Conservation (phyloP, 129 eudicot species). For the Pittosporum tobira region DNA sequence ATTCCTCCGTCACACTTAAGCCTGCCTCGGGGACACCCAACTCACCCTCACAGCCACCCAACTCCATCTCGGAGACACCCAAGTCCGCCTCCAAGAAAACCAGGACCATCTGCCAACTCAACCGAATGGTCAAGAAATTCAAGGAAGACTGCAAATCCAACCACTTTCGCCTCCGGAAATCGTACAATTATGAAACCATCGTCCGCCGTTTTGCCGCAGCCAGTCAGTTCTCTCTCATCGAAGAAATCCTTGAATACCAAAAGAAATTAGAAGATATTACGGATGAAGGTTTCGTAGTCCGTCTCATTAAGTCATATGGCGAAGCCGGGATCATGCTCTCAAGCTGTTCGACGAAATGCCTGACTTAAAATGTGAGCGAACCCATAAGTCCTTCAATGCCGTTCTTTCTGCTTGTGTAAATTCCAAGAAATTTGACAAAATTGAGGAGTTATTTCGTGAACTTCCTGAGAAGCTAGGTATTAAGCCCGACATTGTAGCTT, state of each 20-base stretch:
- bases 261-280: conserved; percentile 31
- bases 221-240: conserved; percentile 22
- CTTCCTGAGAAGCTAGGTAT: conserved; percentile 30
- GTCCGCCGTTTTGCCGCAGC: conserved; percentile 40
- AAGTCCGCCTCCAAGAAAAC: not conserved
- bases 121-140: conserved; percentile 26
- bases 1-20: not conserved
- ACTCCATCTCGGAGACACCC: conserved; percentile 17
- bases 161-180: conserved; percentile 24
- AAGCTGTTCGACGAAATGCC: conserved; percentile 77
- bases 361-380: conserved; percentile 29
- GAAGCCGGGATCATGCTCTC: conserved; percentile 40
- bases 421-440: conserved; percentile 16
- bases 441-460: conserved; percentile 26
- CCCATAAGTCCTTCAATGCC: conserved; percentile 46
- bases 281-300: conserved; percentile 30
- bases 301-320: conserved; percentile 38
- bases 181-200: conserved; percentile 21
- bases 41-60: conserved; percentile 15
- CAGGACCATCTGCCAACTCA: not conserved
- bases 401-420: conserved; percentile 43
- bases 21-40: too few species aligned
- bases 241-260: conserved; percentile 47
- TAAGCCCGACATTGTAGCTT: conserved; percentile 31
- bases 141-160: conserved; percentile 18